Evolutionary conservation across 139 green algal genomes (phyloP), one percentile per base, ranked within the genome.

Genomic region (Micractinium conductrix): DNA sequence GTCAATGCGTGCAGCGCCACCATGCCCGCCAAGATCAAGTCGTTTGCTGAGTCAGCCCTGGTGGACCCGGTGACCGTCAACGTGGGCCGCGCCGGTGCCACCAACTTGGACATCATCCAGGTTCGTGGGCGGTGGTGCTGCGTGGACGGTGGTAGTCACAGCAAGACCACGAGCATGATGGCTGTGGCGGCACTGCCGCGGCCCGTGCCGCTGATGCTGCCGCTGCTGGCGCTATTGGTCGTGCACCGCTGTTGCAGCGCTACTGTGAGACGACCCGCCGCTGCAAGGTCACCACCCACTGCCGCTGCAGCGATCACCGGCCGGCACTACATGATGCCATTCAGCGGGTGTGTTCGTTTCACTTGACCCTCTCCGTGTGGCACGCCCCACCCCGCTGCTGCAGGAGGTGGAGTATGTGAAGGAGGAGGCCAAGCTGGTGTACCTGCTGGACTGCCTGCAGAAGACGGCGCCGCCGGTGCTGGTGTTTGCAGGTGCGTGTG

Each of bases 361-460:
- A n/a, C n/a, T n/a, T n/a, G n/a, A n/a, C n/a, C n/a, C n/a, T n/a
- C n/a, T n/a, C n/a, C n/a, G n/a, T n/a, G n/a, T n/a, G n/a, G n/a
- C n/a, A n/a, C n/a, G n/a, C n/a, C 21, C 38, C 38, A 40, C 21
- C 22, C 24, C 37, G 19, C 70, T 42, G 4, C 74, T 17, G 80
- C 91, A 96, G 93, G 97, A 99, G 91, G 96, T 99, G 63, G 97
- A 99, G 91, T 99, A 99, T 76, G 97, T 99, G 16, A 99, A 99
- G 90, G 91, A 98, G 85, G 97, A 99, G 87, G 93, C 92, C 71
- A 99, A 99, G 92, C 94, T 99, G 73, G 87, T 91, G 30, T 97
- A 98, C 91, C 91, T 99, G 86, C 93, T 98, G 35, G 95, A 98
- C 87, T 98, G 94, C 89, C 88, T 99, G 78, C 96, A 99, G 91